Percentiles rank a stretch among this genome's conserved stretches.
These are phyloP conservation scores for Scedosporium boydii DNA, from an alignment of 2,329 filamentous ascomycete genomes.

Conservation along the genomic window DNA sequence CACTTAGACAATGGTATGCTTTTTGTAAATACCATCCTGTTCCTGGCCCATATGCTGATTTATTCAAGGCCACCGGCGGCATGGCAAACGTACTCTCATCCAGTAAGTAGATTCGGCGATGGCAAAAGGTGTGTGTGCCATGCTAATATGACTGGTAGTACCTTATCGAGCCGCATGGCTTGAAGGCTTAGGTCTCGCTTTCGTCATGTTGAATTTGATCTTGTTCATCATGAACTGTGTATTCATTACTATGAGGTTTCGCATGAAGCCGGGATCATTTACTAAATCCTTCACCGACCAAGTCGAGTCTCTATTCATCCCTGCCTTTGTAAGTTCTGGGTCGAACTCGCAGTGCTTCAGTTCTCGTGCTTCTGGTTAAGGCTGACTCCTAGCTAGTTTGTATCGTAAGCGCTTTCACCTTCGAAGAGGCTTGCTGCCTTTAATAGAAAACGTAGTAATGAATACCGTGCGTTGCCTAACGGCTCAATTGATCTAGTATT, in stretches of 20 bases:
- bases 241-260: constrained; percentile 60
- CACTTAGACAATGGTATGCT: constrained; percentile 5
- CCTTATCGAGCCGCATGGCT: constrained; percentile 32
- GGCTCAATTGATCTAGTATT: constrained; percentile 35
- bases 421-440: constrained; percentile 25
- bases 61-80: constrained; percentile 43
- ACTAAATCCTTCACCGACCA: constrained; percentile 61
- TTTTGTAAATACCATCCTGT: background rate
- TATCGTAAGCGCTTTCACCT: constrained; percentile 27
- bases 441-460: background rate
- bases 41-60: constrained; percentile 1
- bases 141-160: background rate
- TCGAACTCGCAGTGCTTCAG: too few species aligned
- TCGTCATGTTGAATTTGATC: constrained; percentile 54
- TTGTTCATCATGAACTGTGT: constrained; percentile 55
- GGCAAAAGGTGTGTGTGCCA: background rate
- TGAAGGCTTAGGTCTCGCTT: constrained; percentile 45
- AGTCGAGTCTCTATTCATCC: constrained; percentile 68
- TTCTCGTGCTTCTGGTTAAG: background rate
- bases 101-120: constrained; percentile 28
- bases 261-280: constrained; percentile 13
- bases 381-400: constrained; percentile 23
- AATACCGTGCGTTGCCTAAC: background rate
- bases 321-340: constrained; percentile 45
- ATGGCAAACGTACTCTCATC: constrained; percentile 44